Evolutionary conservation across 345 rosid genomes (phyloP), one percentile per base, ranked within the genome.

Genomic region (Erodium maritimum): DNA sequence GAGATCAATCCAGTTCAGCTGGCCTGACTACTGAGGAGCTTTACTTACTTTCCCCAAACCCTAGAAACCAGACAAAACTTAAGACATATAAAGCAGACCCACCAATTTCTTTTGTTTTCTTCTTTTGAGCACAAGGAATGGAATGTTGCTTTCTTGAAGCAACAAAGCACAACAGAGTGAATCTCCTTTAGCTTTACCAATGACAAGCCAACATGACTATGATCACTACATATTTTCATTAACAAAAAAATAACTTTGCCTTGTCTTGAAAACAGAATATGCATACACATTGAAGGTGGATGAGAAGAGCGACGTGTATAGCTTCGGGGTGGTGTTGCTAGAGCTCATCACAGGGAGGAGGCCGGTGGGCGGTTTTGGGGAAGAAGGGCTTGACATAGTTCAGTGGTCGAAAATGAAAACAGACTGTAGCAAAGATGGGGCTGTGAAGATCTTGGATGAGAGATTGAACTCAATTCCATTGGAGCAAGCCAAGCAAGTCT

Each of bases 261-360:
- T 25, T 25, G 33, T 25, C 4, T 2, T 25, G 33, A 25, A 25
- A 25, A 25, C 71, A 86, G 94, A 86, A 52, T 86, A 83, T 18
- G 94, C 94, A 5, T 82, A 86, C 63, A 83, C 94, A 11, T 45
- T 86, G 48, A 78, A 74, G 56, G 94, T 86, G 63, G 85, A 86
- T 1, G 85, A 86, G 63, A 86, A 83, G 61, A 86, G 85, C 10
- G 94, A 86, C 0, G 87, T 86, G 17, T 86, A 83, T n/a, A 83
- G 94, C n/a, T 86, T 80, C 0, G 93, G 93, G 0, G 86, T 82
- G 0, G 87, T 85, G 3, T 61, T 85, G 1, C 21, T 85, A 8
- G 93, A 85, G 69, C 67, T 85, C 2, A 65, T 85, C 17, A 82
- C 85, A 0, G 88, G 93, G 0, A 72, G 77, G 4, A 73, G 73